Evolutionary conservation across 805 yeast species (phyloP).

Genomic region (Yamadazyma nakazawae): DNA sequence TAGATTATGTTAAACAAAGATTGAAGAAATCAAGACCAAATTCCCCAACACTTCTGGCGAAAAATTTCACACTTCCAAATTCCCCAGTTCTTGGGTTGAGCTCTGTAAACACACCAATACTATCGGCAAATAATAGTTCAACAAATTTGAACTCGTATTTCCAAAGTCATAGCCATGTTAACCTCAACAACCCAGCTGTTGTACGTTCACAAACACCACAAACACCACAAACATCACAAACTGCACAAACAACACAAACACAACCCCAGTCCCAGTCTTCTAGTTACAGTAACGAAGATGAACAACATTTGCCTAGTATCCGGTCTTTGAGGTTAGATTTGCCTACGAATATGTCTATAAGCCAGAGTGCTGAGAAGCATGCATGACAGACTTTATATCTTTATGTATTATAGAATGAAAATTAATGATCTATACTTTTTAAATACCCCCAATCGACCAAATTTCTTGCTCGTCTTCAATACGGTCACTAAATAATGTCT

Average conservation of each 20-base stretch:
- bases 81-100: slow-evolving; percentile 43
- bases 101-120: slow-evolving; percentile 37
- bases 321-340: slow-evolving; percentile 49
- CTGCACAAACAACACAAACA: slow-evolving; percentile 1
- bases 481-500: slow-evolving; percentile 78
- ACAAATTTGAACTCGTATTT: slow-evolving; percentile 37
- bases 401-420: slow-evolving; percentile 4
- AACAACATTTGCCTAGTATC: slow-evolving; percentile 42
- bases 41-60: slow-evolving; percentile 35
- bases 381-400: slow-evolving; percentile 1
- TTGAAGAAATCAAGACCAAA: slow-evolving; percentile 50
- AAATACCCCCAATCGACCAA: slow-evolving; percentile 46
- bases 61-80: slow-evolving; percentile 40
- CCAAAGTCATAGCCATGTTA: slow-evolving; percentile 20
- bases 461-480: slow-evolving; percentile 83
- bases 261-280: slow-evolving; percentile 14
- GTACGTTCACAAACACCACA: slow-evolving; percentile 1
- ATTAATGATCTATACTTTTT: not conserved
- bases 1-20: slow-evolving; percentile 44
- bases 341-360: slow-evolving; percentile 40
- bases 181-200: not conserved
- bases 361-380: slow-evolving; percentile 10
- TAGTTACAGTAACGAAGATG: slow-evolving; percentile 13
- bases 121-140: slow-evolving; percentile 39
- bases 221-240: not conserved